Evolutionary conservation across 345 rosid species (phyloP).

Genomic region (Kernera saxatilis): DNA sequence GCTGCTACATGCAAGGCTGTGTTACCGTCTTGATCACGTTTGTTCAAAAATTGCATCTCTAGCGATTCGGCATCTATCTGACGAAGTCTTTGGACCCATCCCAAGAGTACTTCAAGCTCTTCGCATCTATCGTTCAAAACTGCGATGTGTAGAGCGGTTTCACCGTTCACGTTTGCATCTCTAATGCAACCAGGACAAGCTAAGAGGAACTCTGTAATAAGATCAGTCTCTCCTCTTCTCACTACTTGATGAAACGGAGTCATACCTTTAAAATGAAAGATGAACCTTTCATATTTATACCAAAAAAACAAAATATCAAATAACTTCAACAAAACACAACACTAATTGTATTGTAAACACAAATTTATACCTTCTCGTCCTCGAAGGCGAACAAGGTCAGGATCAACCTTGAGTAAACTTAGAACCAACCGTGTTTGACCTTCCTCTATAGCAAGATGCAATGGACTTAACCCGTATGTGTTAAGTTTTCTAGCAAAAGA

Average conservation of each 20-base stretch:
- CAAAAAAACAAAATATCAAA: background rate
- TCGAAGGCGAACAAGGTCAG: constrained; percentile 15
- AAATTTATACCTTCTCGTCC: constrained; percentile 27
- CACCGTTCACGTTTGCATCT: constrained; percentile 17
- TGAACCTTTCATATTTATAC: background rate
- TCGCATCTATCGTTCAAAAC: background rate
- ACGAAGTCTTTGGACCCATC: constrained; percentile 20
- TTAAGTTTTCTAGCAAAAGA: constrained; percentile 39
- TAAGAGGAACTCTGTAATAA: constrained; percentile 20
- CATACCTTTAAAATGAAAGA: background rate
- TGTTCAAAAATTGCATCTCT: constrained; percentile 19
- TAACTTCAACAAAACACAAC: background rate
- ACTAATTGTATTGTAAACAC: background rate
- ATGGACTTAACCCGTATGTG: constrained; percentile 24
- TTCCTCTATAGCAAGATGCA: constrained; percentile 32
- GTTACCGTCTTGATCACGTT: constrained; percentile 29
- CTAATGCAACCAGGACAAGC: constrained; percentile 20
- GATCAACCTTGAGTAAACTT: background rate
- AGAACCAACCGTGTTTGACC: background rate
- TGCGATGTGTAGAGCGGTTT: constrained; percentile 32
- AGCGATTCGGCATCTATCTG: background rate
- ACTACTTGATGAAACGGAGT: constrained; percentile 27
- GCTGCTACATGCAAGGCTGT: constrained; percentile 35
- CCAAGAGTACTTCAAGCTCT: constrained; percentile 20
- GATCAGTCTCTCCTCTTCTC: constrained; percentile 18